Conservation (phyloP, 2,329 filamentous ascomycete species). For the Diaporthe sp. region DNA sequence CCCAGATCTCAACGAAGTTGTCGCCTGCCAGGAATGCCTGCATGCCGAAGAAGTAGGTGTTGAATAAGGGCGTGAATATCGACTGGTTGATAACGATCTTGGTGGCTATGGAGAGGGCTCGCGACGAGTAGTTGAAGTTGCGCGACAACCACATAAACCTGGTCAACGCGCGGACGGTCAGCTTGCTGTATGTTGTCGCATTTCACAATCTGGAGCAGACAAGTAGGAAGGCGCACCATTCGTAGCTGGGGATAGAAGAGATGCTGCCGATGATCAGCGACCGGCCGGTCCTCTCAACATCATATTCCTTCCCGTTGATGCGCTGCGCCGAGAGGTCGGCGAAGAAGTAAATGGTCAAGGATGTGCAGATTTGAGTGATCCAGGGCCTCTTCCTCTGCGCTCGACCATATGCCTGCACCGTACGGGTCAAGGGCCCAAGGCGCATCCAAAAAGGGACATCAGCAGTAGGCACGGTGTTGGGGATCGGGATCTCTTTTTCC, state of each 20-base stretch:
- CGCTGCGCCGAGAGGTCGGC: slow-evolving; percentile 84
- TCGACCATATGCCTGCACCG: slow-evolving; percentile 73
- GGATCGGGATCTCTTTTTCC: slow-evolving; percentile 54
- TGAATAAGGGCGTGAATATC: slow-evolving; percentile 86
- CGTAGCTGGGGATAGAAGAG: slow-evolving; percentile 82
- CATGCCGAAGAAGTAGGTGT: slow-evolving; percentile 84
- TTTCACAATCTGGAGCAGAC: too few relatives aligned
- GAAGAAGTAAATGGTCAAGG: slow-evolving; percentile 82
- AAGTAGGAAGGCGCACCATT: slow-evolving; percentile 71
- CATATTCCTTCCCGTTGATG: slow-evolving; percentile 74
- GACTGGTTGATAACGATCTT: slow-evolving; percentile 87
- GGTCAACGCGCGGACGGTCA: background rate
- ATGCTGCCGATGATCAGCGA: slow-evolving; percentile 81
- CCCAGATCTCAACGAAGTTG: slow-evolving; percentile 71
- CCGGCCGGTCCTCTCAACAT: slow-evolving; percentile 76
- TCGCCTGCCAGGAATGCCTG: slow-evolving; percentile 83
- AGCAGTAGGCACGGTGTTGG: slow-evolving; percentile 54
- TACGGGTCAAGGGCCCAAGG: slow-evolving; percentile 68
- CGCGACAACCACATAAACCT: slow-evolving; percentile 86
- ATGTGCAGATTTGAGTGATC: slow-evolving; percentile 82
- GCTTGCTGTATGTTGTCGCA: background rate
- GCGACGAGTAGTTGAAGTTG: slow-evolving; percentile 87
- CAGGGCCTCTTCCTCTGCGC: slow-evolving; percentile 81
- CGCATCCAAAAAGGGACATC: slow-evolving; percentile 67
- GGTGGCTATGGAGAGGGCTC: slow-evolving; percentile 75